phyloP scores from a whole-genome alignment of 2,329 filamentous ascomycete genomes.

The Pleoardoris graminearum region DNA sequence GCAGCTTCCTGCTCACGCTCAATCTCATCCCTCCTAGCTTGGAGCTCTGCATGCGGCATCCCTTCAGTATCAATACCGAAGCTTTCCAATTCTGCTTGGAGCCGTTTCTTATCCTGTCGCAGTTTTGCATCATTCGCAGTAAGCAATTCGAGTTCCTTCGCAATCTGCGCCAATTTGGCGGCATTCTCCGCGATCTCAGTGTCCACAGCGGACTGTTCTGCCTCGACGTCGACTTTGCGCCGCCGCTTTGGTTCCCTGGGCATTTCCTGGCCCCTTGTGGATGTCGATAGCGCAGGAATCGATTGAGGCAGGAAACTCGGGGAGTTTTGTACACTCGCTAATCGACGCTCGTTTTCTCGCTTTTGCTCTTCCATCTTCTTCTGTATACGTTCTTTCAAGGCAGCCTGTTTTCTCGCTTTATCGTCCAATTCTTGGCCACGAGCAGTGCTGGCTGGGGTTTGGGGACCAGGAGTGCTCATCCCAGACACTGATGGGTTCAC shows the following conservation, averaged over 20 bases:
- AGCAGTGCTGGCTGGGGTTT: conserved; percentile 42
- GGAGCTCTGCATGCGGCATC: conserved; percentile 50
- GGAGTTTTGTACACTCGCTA: conserved; percentile 1
- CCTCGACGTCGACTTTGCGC: conserved; percentile 55
- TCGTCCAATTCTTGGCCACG: conserved; percentile 50
- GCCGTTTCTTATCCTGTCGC: conserved; percentile 47
- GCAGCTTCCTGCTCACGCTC: conserved; percentile 27
- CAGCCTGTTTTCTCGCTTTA: conserved; percentile 35
- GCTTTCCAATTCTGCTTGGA: conserved; percentile 54
- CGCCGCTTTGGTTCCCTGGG: conserved; percentile 39
- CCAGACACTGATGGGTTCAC: conserved; percentile 27
- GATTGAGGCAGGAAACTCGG: background rate
- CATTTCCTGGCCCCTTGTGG: conserved; percentile 26
- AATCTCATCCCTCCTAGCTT: conserved; percentile 47
- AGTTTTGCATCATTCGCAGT: conserved; percentile 45
- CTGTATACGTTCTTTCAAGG: conserved; percentile 53
- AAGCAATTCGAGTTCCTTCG: conserved; percentile 52
- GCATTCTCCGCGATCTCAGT: conserved; percentile 48
- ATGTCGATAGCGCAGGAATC: background rate
- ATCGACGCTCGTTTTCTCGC: background rate
- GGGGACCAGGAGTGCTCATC: conserved; percentile 39
- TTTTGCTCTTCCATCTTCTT: conserved; percentile 31
- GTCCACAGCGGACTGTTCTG: conserved; percentile 51
- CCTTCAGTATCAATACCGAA: conserved; percentile 54
- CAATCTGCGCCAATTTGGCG: conserved; percentile 47